Evolutionary conservation across 768 basidiomycete species (phyloP), one percentile per base, ranked within the genome.

Genomic region (Lactarius sanguifluus): DNA sequence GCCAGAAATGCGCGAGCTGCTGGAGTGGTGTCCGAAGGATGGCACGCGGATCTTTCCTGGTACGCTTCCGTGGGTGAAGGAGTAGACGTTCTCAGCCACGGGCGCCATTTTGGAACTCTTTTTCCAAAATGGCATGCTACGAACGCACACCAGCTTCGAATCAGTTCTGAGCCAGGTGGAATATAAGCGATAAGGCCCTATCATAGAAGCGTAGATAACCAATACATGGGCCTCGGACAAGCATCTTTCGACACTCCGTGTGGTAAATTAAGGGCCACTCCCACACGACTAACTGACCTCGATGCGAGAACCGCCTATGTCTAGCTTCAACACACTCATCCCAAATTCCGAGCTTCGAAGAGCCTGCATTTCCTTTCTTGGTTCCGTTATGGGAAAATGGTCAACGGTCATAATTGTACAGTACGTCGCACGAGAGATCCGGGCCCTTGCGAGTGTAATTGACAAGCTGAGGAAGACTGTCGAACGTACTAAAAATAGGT

Each of bases 11-110:
- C 76, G 77, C 32, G 77, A 80, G 16, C 76, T 98, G 30, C 73
- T 97, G 5, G 87, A 91, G 68, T 97, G 91, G 89, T 98, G 96
- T 78, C 95, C 96, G 3, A 57, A 30, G 40, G 71, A 70, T 10
- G 72, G 72, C 3, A 82, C 74, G 55, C 72, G 70, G 66, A 66
- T 85, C 16, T 92, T 84, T 74, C 71, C 75, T 16, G 87, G 85
- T 32, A 76, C 76, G 28, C 76, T 91, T 55, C 90, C 90, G 45
- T 92, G 90, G 90, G 36, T 3, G 1, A 59, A 54, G 13, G 45
- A 57, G 25, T 52, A 54, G 56, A 43, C 8, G n/a, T 56, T 18
- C 4, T 50, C 36, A 13, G 30, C 20, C 9, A 43, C 28, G 32
- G 25, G 13, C 7, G 28, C n/a, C n/a, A n/a, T n/a, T n/a, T n/a